These are phyloP conservation scores for Pleurotus tuber-regium DNA, from an alignment of 768 basidiomycete genomes.

Conservation along the genomic window DNA sequence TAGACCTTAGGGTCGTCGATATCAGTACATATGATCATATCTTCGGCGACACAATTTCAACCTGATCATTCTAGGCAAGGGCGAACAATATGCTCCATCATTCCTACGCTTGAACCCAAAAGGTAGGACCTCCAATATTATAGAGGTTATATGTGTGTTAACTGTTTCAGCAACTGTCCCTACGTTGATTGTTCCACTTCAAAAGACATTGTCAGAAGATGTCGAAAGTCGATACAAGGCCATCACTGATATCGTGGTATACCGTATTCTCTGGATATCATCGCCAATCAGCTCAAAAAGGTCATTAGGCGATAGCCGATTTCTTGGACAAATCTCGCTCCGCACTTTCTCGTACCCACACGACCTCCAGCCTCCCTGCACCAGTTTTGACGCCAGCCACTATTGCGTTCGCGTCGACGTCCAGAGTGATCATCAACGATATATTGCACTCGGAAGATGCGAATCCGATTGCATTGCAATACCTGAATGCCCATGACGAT, in stretches of 20 bases:
- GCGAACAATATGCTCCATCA: slow-evolving; percentile 74
- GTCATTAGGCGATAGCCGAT: slow-evolving; percentile 62
- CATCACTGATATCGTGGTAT: slow-evolving; percentile 70
- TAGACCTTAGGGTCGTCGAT: slow-evolving; percentile 69
- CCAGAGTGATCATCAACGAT: slow-evolving; percentile 51
- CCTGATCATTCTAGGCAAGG: slow-evolving; percentile 43
- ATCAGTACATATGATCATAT: slow-evolving; percentile 34
- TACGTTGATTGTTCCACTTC: slow-evolving; percentile 79
- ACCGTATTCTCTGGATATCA: background rate
- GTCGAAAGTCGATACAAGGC: slow-evolving; percentile 81
- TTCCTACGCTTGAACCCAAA: slow-evolving; percentile 78
- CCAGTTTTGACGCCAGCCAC: slow-evolving; percentile 79
- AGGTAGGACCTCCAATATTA: slow-evolving; percentile 41
- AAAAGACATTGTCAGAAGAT: slow-evolving; percentile 66
- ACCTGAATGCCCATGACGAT: slow-evolving; percentile 57
- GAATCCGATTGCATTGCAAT: slow-evolving; percentile 59
- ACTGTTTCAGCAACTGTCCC: slow-evolving; percentile 64
- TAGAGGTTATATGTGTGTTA: background rate
- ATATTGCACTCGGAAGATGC: slow-evolving; percentile 62
- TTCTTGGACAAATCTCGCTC: slow-evolving; percentile 86
- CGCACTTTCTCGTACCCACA: slow-evolving; percentile 60
- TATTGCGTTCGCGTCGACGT: slow-evolving; percentile 59
- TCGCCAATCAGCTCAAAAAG: background rate
- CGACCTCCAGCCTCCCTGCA: slow-evolving; percentile 71
- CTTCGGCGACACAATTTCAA: background rate